Evolutionary conservation across 2,329 filamentous ascomycete genomes (phyloP).

Genomic region (Blastomyces silverae): DNA sequence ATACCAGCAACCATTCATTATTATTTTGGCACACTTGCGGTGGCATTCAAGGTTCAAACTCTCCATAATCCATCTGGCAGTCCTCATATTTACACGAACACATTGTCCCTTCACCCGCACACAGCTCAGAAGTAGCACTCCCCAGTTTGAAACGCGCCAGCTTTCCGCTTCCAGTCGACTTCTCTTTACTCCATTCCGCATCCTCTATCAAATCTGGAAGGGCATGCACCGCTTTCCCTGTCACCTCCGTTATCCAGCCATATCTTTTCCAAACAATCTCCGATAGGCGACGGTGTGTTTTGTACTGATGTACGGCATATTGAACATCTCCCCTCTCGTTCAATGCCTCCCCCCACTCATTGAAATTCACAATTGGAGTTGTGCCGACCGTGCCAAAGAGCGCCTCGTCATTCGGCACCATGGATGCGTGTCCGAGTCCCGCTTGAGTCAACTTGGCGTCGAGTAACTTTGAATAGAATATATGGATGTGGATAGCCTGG

Average conservation of each 20-base stretch:
- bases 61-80: background rate
- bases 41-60: background rate
- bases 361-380: background rate
- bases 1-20: background rate
- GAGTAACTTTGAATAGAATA: constrained; percentile 1
- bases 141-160: background rate
- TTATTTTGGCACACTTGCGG: background rate
- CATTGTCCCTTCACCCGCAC: background rate
- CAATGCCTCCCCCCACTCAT: background rate
- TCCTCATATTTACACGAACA: background rate
- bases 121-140: background rate
- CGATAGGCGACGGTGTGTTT: background rate
- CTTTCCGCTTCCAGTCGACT: background rate
- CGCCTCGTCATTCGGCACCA: background rate
- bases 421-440: background rate
- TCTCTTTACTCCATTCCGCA: background rate
- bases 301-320: background rate
- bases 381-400: background rate
- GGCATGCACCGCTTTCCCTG: background rate
- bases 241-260: background rate
- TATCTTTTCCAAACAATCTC: background rate
- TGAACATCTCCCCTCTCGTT: background rate
- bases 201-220: background rate
- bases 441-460: background rate
- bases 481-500: background rate